A percentile compares a stretch with the other conserved stretches of the same genome.
phyloP scores from a whole-genome alignment of 345 rosid genomes.

The Corymbia maculata region DNA sequence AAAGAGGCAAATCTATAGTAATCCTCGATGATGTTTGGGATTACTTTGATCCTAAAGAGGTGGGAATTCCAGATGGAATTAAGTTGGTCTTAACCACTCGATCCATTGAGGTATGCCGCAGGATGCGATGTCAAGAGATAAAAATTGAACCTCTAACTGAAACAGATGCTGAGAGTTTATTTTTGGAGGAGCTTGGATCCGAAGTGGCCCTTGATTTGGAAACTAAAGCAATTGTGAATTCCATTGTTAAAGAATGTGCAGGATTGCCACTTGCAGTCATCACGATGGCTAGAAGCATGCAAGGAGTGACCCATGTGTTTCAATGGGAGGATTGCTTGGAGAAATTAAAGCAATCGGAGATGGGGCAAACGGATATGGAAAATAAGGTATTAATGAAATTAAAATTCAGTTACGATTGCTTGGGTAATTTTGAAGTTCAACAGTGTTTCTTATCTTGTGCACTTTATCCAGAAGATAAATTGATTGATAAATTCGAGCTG shows the following conservation, averaged over 20 bases:
- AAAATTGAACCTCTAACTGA: background rate
- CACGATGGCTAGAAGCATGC: constrained; percentile 8
- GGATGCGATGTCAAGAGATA: background rate
- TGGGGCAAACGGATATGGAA: background rate
- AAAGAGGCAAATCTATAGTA: background rate
- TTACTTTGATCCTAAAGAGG: background rate
- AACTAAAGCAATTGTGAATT: background rate
- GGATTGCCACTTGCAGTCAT: constrained; percentile 10
- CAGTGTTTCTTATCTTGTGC: constrained; percentile 18
- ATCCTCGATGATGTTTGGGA: background rate
- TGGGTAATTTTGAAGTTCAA: background rate
- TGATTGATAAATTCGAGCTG: background rate
- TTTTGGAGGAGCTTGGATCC: background rate
- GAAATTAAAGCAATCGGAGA: background rate
- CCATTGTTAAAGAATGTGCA: constrained; percentile 1
- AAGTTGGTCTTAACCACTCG: background rate
- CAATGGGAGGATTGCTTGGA: constrained; percentile 6
- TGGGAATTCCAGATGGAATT: background rate
- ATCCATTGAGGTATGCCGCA: background rate
- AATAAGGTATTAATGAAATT: background rate
- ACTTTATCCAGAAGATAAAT: background rate
- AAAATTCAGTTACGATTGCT: constrained; percentile 3
- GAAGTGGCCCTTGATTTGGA: background rate
- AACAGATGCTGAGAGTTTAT: background rate
- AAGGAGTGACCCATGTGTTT: background rate